Base-by-base conservation (phyloP, 257 asterid species). In the Mentha longifolia region DNA sequence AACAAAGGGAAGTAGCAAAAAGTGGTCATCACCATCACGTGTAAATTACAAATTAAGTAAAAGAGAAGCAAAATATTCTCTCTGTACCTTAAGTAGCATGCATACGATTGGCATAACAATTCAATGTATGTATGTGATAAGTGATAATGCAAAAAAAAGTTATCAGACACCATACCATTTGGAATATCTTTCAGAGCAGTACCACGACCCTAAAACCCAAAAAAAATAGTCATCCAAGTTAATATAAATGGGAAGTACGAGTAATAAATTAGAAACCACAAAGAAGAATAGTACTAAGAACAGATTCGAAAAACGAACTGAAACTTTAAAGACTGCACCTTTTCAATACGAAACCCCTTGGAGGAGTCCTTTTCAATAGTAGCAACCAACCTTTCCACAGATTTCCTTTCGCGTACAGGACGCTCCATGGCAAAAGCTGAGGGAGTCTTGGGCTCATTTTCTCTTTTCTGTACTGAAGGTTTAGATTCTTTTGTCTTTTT, bases 161-260 rank as follows among this genome's bases (percentile, higher is more conserved):
- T 58, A 68, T 60, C 11, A 10, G 70, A 61, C 56, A 66, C 19
- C 22, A 66, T 89, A 95, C 99, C 99, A 74, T 95, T 92, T 45
- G 96, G 99, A 43, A 95, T 92, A 78, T 92, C 97, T 84, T 95
- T 95, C 61, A 95, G 81, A 12, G 96, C 90, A 81, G 94, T 88
- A 81, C 99, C 99, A 82, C 85, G 92, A 49, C 99, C 99, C 98
- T 95, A 89, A 84, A 61, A 61, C 46, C 37, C 2, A 33, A 82
- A 67, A n/a, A 64, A 19, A 68, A 55, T 2, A 30, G 8, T 4
- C 1, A 5, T 55, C 25, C 66, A 76, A 13, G 79, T 57, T 43
- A 74, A 63, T 68, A 58, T 57, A 71, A 73, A 49, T 30, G 51
- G 39, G 42, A 73, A 35, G 54, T n/a, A 50, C n/a, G n/a, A n/a